Conservation (phyloP, 768 basidiomycete genomes). For the Hygrocybe punicea region DNA sequence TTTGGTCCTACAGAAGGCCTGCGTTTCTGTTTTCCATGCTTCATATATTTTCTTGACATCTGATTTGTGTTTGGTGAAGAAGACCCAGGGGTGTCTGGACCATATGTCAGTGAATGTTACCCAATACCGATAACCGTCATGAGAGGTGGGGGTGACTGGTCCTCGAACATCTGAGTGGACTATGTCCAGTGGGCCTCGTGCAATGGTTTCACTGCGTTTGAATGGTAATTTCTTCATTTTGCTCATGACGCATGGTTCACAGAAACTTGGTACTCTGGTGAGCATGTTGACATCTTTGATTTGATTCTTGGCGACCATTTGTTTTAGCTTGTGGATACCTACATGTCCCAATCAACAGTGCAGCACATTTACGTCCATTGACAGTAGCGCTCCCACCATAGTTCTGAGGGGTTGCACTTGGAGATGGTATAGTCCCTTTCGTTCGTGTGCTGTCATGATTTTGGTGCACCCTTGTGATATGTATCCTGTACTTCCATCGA, state of each 20-base stretch:
- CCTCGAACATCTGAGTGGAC: slow-evolving; percentile 42
- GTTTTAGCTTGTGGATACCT: slow-evolving; percentile 11
- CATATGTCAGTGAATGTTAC: neutral
- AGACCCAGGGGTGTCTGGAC: neutral
- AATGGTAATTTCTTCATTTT: slow-evolving; percentile 23
- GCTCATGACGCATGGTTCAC: slow-evolving; percentile 32
- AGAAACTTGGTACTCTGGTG: slow-evolving; percentile 10
- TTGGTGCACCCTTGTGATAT: neutral
- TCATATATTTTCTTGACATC: slow-evolving; percentile 39
- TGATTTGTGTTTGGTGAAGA: neutral
- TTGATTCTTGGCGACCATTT: slow-evolving; percentile 15
- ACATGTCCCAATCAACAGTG: slow-evolving; percentile 21
- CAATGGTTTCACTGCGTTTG: slow-evolving; percentile 15
- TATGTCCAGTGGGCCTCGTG: slow-evolving; percentile 3
- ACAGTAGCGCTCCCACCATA: slow-evolving; percentile 1
- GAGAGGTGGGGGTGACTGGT: slow-evolving; percentile 22
- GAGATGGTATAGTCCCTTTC: neutral
- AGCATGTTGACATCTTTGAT: slow-evolving; percentile 13
- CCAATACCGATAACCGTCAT: neutral
- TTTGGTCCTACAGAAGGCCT: neutral
- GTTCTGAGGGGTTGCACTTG: slow-evolving; percentile 1
- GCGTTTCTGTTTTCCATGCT: slow-evolving; percentile 48
- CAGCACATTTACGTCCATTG: slow-evolving; percentile 17
- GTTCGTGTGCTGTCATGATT: neutral
- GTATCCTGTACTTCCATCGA: neutral